These are phyloP conservation scores for Emergomyces orientalis DNA, from an alignment of 2,329 filamentous ascomycete species.

Conservation along the genomic window DNA sequence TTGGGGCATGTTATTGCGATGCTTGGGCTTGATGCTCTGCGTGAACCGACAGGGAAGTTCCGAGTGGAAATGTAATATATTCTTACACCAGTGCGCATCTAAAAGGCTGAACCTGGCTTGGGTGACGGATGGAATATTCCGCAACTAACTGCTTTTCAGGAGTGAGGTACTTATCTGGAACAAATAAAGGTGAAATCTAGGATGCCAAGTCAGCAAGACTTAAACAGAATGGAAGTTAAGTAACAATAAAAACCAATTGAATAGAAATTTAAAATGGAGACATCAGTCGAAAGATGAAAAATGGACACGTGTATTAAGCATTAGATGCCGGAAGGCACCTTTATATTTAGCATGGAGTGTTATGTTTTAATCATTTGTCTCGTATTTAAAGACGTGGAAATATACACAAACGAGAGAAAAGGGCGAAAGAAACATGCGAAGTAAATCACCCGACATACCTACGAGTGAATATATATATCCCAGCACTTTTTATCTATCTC, in stretches of 20 bases:
- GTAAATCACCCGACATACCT: conserved; percentile 9
- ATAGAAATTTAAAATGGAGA: conserved; percentile 9
- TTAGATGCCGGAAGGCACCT: conserved; percentile 37
- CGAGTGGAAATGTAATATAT: conserved; percentile 29
- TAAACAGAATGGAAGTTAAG: background rate
- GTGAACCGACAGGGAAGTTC: conserved; percentile 65
- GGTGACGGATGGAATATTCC: too few relatives aligned
- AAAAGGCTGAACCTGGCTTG: background rate
- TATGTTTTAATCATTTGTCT: conserved; percentile 21
- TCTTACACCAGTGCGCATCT: background rate
- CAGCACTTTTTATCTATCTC: background rate
- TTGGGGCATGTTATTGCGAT: conserved; percentile 73
- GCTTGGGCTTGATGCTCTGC: conserved; percentile 56
- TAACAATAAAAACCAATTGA: conserved; percentile 9
- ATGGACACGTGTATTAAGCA: conserved; percentile 50
- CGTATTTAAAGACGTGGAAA: background rate
- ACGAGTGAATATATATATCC: background rate
- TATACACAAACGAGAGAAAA: conserved; percentile 8
- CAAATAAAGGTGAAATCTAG: background rate
- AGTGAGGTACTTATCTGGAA: background rate
- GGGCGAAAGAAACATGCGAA: conserved; percentile 15
- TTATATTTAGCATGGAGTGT: conserved; percentile 59
- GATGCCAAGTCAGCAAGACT: conserved; percentile 7
- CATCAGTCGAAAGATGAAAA: conserved; percentile 59
- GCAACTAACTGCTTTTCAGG: too few relatives aligned